Conservation (phyloP, 306 rosid genomes). For the Spatholobus suberectus region DNA sequence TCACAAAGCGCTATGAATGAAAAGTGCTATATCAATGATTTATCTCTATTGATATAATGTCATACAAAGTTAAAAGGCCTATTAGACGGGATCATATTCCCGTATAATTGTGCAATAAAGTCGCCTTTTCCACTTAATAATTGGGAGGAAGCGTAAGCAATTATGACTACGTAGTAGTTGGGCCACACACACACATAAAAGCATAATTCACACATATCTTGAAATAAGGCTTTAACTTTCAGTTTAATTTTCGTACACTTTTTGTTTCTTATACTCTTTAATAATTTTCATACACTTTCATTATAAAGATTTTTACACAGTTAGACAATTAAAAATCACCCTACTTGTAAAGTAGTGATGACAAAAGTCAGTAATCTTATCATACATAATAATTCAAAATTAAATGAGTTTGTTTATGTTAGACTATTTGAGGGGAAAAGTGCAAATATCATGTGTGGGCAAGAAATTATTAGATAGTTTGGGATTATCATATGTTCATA, state of each 20-base stretch:
- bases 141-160: not conserved
- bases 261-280: no score
- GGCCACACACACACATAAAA: not conserved
- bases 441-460: not conserved
- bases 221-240: not conserved
- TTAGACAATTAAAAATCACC: not conserved
- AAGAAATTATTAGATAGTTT: no score
- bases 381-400: no score
- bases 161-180: not conserved
- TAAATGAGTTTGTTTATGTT: no score
- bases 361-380: not conserved
- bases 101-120: constrained; percentile 11
- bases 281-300: no score
- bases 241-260: no score
- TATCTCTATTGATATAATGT: not conserved
- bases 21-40: not conserved
- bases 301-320: not conserved
- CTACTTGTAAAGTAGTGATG: no score
- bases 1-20: not conserved
- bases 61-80: not conserved
- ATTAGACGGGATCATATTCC: constrained; percentile 18
- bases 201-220: not conserved
- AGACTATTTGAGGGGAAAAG: not conserved
- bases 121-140: constrained; percentile 16
- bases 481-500: no score